Conservation (phyloP, 768 basidiomycete genomes). For the Pisolithus microcarpus region DNA sequence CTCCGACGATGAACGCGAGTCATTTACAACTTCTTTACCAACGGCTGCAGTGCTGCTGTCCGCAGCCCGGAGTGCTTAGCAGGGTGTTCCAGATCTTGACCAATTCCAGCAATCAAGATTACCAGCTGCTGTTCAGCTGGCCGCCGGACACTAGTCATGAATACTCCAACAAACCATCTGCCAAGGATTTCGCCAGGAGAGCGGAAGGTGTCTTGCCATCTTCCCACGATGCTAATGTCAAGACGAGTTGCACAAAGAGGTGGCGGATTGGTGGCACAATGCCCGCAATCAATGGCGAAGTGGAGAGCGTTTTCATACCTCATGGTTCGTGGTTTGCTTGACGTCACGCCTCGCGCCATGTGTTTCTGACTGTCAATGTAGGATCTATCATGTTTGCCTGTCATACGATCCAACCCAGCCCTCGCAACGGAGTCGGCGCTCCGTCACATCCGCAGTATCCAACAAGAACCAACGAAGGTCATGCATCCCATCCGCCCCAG, state of each 20-base stretch:
- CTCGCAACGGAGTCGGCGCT: constrained; percentile 15
- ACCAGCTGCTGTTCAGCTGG: constrained; percentile 64
- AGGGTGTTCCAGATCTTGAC: constrained; percentile 76
- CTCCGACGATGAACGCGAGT: constrained; percentile 50
- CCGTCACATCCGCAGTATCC: constrained; percentile 21
- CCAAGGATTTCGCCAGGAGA: constrained; percentile 47
- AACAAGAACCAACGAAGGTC: constrained; percentile 21
- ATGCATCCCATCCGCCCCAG: constrained; percentile 17
- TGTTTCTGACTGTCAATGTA: constrained; percentile 17
- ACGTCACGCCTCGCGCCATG: constrained; percentile 32
- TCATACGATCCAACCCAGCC: constrained; percentile 26
- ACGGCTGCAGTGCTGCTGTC: constrained; percentile 49
- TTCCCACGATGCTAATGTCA: constrained; percentile 57
- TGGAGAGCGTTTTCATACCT: constrained; percentile 86
- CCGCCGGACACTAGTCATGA: constrained; percentile 51
- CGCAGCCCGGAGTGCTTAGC: constrained; percentile 43
- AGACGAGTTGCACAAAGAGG: constrained; percentile 80
- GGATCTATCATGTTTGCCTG: constrained; percentile 36
- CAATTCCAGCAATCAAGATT: constrained; percentile 42
- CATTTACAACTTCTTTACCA: constrained; percentile 55
- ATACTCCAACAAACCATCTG: constrained; percentile 34
- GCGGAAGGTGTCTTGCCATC: constrained; percentile 57
- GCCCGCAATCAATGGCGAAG: constrained; percentile 52
- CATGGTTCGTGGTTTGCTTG: constrained; percentile 55
- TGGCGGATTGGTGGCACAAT: constrained; percentile 69